These are phyloP conservation scores for Luzula sylvatica DNA, from an alignment of 176 grass and related monocot genomes.

Conservation along the genomic window DNA sequence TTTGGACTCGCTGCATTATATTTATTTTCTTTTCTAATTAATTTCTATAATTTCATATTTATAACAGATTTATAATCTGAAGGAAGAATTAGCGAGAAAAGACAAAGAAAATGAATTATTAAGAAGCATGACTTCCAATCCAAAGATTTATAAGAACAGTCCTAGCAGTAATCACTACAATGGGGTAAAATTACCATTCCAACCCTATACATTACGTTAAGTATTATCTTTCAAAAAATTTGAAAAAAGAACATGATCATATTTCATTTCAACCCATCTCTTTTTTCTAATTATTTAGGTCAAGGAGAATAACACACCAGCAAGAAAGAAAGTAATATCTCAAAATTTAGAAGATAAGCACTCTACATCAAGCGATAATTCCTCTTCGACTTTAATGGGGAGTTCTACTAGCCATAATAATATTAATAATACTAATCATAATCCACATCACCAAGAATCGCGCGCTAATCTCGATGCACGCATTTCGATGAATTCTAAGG, in stretches of 20 bases:
- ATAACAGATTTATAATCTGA: constrained; percentile 6
- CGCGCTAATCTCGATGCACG: not conserved
- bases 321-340: constrained; percentile 6
- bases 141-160: not conserved
- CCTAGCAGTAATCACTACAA: not conserved
- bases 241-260: too few relatives aligned
- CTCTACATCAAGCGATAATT: constrained; percentile 19
- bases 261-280: too few relatives aligned
- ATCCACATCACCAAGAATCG: not conserved
- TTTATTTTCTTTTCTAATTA: not conserved
- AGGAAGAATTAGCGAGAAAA: constrained; percentile 11
- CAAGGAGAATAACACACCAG: not conserved
- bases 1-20: too few relatives aligned
- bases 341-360: constrained; percentile 9
- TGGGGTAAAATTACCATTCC: too few relatives aligned
- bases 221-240: too few relatives aligned
- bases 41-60: not conserved
- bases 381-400: constrained; percentile 14
- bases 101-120: constrained; percentile 19
- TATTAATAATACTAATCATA: constrained; percentile 7
- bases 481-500: not conserved
- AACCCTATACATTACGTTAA: too few relatives aligned
- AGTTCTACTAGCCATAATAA: constrained; percentile 13
- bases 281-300: constrained; percentile 8
- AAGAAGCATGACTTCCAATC: constrained; percentile 2